A percentile compares a stretch with the other conserved stretches of the same genome.
Evolutionary conservation across 169 alveolate genomes (phyloP).

Genomic region (Neospora caninum): DNA sequence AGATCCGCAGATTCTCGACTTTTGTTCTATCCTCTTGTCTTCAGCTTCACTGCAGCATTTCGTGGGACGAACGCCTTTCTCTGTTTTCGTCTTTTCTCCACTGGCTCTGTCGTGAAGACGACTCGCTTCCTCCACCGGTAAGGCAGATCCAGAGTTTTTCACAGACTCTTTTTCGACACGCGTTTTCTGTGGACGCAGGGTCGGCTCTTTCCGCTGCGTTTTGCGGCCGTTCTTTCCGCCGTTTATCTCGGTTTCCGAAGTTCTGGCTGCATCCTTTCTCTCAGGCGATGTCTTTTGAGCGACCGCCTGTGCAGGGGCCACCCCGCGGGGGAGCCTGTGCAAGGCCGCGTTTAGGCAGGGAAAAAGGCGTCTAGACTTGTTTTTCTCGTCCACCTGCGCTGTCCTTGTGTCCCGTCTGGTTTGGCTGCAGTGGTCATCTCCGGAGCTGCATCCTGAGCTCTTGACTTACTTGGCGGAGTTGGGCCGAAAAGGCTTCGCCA

Average conservation of each 20-base stretch:
- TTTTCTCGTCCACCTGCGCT: background rate
- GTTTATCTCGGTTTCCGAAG: no score
- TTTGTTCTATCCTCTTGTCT: background rate
- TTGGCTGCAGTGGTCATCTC: background rate
- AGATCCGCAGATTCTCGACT: background rate
- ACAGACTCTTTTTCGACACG: background rate
- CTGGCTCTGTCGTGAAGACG: background rate
- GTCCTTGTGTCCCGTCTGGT: background rate
- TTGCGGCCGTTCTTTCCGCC: background rate
- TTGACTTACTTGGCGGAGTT: background rate
- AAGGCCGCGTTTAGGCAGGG: no score
- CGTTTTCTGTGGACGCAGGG: background rate
- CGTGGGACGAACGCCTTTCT: background rate
- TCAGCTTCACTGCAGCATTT: background rate
- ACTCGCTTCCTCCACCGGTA: slow-evolving; percentile 8
- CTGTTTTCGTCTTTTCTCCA: slow-evolving; percentile 2
- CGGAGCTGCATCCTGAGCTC: background rate
- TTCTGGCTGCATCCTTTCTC: background rate
- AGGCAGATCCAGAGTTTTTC: background rate
- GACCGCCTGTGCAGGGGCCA: no score
- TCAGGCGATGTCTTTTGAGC: background rate
- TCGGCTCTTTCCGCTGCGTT: background rate
- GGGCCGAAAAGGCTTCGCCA: background rate
- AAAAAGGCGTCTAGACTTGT: no score
- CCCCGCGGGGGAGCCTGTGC: no score